Evolutionary conservation across 1,284 basidiomycete genomes (phyloP), one percentile per base, ranked within the genome.

Genomic region (Tilletia setariae): DNA sequence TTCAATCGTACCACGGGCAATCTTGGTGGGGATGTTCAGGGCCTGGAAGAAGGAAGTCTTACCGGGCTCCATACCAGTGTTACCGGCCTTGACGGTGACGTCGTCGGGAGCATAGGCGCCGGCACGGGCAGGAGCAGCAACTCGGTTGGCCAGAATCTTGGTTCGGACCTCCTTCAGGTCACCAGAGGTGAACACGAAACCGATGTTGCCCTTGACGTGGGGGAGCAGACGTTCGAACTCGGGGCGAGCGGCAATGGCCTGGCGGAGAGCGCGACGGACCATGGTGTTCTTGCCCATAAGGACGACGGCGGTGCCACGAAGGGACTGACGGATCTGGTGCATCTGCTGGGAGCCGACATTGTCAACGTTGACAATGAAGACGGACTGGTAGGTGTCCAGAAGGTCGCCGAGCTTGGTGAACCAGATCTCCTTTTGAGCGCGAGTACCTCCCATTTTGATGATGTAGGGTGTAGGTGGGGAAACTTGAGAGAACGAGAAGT

Each of bases 201-300:
- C 95, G 79, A 99, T 92, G 89, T 99, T 99, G 78, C 94, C 94
- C 85, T 88, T 91, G 86, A 99, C 87, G 87, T 92, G 89, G 75
- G 94, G 95, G 74, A 98, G 89, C 84, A 99, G 89, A 84, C 90
- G 91, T 87, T 99, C 95, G 87, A 91, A 94, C 83, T 94, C 90
- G 73, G 96, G 95, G 87, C 86, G 88, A 83, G 98, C 95, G 76
- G 87, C 72, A 81, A 98, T 87, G 84, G 98, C 89, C 83, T 90
- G 87, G 79, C 95, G 93, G 76, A 99, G 88, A 70, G 94, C 95
- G 83, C 95, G 93, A 86, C 95, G 92, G 82, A 98, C 94, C 96
- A 98, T 98, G 84, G 96, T 99, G 90, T 99, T 99, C 88, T 99
- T 99, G 84, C 95, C 95, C 96, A 99, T 99, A 80, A 99, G 86